These are phyloP conservation scores for Westerdykella aurantiaca DNA, from an alignment of 2,329 filamentous ascomycete species.

Conservation along the genomic window DNA sequence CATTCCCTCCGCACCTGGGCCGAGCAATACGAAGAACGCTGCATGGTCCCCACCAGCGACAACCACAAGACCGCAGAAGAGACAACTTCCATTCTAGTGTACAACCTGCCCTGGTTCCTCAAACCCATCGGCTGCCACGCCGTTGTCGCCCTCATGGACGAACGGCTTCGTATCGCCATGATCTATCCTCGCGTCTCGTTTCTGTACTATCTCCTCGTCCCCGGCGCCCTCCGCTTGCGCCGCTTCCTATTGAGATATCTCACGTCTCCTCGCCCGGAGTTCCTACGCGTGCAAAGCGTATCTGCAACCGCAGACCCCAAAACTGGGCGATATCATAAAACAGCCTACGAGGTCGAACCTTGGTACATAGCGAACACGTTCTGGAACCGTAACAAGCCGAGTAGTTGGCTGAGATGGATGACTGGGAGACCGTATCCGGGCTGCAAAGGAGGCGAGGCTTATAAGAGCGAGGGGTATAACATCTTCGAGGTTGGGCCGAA, in stretches of 20 bases:
- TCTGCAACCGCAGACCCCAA: constrained; percentile 47
- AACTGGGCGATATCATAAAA: constrained; percentile 20
- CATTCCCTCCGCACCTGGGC: constrained; percentile 50
- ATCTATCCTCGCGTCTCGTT: constrained; percentile 36
- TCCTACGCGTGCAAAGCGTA: constrained; percentile 26
- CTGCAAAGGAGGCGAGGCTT: constrained; percentile 43
- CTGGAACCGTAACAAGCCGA: constrained; percentile 11
- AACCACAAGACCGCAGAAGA: constrained; percentile 48
- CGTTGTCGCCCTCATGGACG: constrained; percentile 58
- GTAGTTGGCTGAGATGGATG: constrained; percentile 40
- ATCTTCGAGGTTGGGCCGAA: constrained; percentile 59
- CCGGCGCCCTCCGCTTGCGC: constrained; percentile 48
- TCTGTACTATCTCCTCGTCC: constrained; percentile 37
- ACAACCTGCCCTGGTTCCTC: constrained; percentile 47
- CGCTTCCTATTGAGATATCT: constrained; percentile 55
- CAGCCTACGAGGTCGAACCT: constrained; percentile 19
- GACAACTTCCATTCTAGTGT: constrained; percentile 57
- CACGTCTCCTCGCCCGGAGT: constrained; percentile 50
- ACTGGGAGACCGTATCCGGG: constrained; percentile 60
- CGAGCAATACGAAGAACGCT: constrained; percentile 52
- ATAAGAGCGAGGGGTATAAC: constrained; percentile 49
- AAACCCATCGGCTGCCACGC: constrained; percentile 45
- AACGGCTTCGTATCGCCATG: constrained; percentile 60
- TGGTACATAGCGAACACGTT: constrained; percentile 28
- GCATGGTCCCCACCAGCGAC: constrained; percentile 47